phyloP scores from a whole-genome alignment of 768 basidiomycete species.

The Russula virescens region DNA sequence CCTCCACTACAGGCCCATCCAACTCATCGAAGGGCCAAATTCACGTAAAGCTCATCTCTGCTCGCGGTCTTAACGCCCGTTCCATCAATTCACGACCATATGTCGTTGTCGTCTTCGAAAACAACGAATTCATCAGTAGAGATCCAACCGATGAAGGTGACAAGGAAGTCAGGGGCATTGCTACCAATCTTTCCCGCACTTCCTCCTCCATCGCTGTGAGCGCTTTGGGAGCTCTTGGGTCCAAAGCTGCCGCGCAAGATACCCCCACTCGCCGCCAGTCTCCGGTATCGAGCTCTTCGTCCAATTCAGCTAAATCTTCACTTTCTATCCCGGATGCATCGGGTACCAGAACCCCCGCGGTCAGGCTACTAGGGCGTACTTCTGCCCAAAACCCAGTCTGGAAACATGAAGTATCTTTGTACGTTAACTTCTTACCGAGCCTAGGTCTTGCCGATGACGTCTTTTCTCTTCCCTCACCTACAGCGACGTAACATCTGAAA shows the following conservation, averaged over 20 bases:
- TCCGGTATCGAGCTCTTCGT: constrained; percentile 17
- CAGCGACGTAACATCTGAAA: constrained; percentile 92
- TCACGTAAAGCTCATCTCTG: constrained; percentile 93
- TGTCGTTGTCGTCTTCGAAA: constrained; percentile 96
- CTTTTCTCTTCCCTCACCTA: constrained; percentile 14
- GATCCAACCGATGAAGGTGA: constrained; percentile 81
- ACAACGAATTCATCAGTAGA: constrained; percentile 94
- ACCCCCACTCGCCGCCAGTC: constrained; percentile 15
- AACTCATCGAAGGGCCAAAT: constrained; percentile 65
- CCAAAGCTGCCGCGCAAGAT: constrained; percentile 37
- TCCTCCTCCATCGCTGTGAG: constrained; percentile 59
- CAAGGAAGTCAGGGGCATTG: constrained; percentile 83
- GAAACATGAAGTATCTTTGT: constrained; percentile 99
- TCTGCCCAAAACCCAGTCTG: constrained; percentile 89
- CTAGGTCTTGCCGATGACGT: constrained; percentile 4
- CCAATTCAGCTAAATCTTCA: constrained; percentile 23
- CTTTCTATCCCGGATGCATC: constrained; percentile 23
- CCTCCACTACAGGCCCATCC: constrained; percentile 22
- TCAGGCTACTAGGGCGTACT: constrained; percentile 47
- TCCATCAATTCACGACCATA: constrained; percentile 70
- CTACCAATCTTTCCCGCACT: constrained; percentile 51
- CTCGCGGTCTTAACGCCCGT: constrained; percentile 72
- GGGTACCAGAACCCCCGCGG: constrained; percentile 29
- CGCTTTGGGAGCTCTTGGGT: constrained; percentile 58
- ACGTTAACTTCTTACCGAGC: constrained; percentile 35